Conservation (phyloP, 2,329 filamentous ascomycete genomes). For the Pseudofabraea citricarpa region DNA sequence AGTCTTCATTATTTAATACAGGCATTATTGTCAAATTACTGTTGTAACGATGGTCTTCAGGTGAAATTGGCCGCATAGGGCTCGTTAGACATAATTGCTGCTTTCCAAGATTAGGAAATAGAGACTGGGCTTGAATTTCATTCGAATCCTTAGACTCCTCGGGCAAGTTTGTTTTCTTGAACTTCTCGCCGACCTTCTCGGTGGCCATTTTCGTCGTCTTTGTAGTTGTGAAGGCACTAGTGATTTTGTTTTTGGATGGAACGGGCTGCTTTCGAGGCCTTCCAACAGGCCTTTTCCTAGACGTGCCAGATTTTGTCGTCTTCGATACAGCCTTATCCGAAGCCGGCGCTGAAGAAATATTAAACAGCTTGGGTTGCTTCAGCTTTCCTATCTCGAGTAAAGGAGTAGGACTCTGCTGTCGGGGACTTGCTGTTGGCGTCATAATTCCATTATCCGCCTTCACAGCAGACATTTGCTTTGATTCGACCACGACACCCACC, state of each 20-base stretch:
- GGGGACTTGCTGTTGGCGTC: conserved; percentile 53
- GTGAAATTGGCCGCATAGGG: conserved; percentile 14
- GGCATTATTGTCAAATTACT: no score
- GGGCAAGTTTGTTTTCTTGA: neutral
- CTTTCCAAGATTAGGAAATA: conserved; percentile 17
- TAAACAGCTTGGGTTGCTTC: conserved; percentile 47
- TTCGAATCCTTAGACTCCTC: neutral
- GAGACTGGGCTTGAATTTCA: neutral
- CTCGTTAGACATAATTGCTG: conserved; percentile 10
- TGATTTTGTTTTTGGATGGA: conserved; percentile 21
- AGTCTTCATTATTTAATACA: neutral
- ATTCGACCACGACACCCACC: conserved; percentile 38
- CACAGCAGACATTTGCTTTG: conserved; percentile 32
- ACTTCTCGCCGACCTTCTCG: conserved; percentile 6
- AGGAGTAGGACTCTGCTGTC: conserved; percentile 33
- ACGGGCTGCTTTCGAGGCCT: conserved; percentile 17
- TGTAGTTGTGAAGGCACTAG: conserved; percentile 18
- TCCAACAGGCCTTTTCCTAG: conserved; percentile 15
- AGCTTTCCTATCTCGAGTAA: conserved; percentile 25
- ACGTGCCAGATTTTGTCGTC: neutral
- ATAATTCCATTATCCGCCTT: conserved; percentile 44
- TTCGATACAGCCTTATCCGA: conserved; percentile 6
- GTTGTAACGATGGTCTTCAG: conserved; percentile 19
- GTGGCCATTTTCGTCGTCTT: conserved; percentile 17
- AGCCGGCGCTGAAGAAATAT: conserved; percentile 15